Conservation (phyloP, 1,139 yeast genomes). For the Yamadazyma atmosphaerica region DNA sequence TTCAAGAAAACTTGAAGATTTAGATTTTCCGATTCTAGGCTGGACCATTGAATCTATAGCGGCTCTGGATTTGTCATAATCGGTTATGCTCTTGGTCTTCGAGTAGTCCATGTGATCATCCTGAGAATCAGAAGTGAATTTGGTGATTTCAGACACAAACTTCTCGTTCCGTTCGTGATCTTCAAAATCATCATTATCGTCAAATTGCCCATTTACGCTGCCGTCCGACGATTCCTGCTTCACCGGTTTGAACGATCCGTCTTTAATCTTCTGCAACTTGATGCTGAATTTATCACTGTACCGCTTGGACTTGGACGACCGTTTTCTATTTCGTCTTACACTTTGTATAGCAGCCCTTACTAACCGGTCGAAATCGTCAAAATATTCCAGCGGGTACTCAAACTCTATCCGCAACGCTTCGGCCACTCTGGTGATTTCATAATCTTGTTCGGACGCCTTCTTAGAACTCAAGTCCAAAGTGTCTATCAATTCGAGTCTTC, state of each 20-base stretch:
- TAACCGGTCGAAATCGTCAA: conserved; percentile 79
- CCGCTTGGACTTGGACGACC: conserved; percentile 35
- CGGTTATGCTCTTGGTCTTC: conserved; percentile 27
- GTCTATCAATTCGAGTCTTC: conserved; percentile 86
- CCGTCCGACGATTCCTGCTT: neutral
- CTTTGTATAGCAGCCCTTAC: conserved; percentile 91
- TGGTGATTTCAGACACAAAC: conserved; percentile 40
- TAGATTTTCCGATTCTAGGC: conserved; percentile 25
- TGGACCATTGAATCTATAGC: conserved; percentile 41
- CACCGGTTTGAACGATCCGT: neutral
- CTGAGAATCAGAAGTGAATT: conserved; percentile 33
- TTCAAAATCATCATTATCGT: conserved; percentile 8
- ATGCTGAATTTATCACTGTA: conserved; percentile 6
- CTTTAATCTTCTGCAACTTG: conserved; percentile 6
- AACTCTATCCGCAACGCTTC: conserved; percentile 73
- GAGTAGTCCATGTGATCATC: conserved; percentile 41
- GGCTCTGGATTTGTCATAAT: conserved; percentile 37
- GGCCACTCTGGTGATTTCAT: conserved; percentile 75
- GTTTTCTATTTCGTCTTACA: conserved; percentile 45
- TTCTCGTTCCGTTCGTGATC: conserved; percentile 11
- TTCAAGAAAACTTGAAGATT: neutral
- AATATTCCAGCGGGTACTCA: conserved; percentile 56
- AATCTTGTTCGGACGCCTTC: conserved; percentile 93
- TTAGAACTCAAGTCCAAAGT: conserved; percentile 70
- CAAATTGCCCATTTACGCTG: neutral